These are phyloP conservation scores for Ulota crispa DNA, from an alignment of 225 moss, liverwort and hornwort genomes.

Conservation along the genomic window DNA sequence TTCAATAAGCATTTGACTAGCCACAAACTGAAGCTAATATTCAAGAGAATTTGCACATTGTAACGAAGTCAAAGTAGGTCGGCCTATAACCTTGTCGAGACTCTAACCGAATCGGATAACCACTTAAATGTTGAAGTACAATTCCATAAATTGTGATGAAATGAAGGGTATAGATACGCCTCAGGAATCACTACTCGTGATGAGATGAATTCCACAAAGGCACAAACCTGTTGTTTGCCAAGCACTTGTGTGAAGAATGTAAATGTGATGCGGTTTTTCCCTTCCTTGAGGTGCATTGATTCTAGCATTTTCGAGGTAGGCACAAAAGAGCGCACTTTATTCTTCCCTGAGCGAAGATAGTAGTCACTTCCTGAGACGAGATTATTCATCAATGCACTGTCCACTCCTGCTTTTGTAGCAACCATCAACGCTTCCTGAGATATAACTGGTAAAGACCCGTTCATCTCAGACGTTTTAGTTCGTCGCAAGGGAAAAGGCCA, in stretches of 20 bases:
- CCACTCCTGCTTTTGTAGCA: slow-evolving; percentile 66
- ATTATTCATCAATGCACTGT: slow-evolving; percentile 58
- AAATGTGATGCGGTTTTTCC: slow-evolving; percentile 90
- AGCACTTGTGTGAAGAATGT: slow-evolving; percentile 84
- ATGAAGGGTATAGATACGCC: background rate
- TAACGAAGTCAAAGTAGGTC: background rate
- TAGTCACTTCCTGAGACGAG: slow-evolving; percentile 67
- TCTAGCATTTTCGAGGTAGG: slow-evolving; percentile 90
- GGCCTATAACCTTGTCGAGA: background rate
- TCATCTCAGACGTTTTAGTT: slow-evolving; percentile 62
- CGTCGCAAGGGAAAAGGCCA: slow-evolving; percentile 74
- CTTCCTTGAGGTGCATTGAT: slow-evolving; percentile 89
- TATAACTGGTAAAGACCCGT: slow-evolving; percentile 35
- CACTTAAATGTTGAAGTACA: background rate
- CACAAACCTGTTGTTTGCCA: slow-evolving; percentile 88
- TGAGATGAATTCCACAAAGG: background rate
- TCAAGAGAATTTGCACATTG: background rate
- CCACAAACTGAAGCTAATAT: background rate
- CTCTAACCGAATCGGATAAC: background rate
- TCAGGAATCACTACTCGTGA: background rate
- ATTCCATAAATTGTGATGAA: background rate
- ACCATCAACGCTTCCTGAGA: slow-evolving; percentile 62
- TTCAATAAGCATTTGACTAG: background rate
- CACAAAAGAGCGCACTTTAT: slow-evolving; percentile 71
- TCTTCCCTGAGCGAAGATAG: slow-evolving; percentile 70